These are phyloP conservation scores for Solanum hybrid DNA, from an alignment of 305 asterid genomes.

Conservation along the genomic window DNA sequence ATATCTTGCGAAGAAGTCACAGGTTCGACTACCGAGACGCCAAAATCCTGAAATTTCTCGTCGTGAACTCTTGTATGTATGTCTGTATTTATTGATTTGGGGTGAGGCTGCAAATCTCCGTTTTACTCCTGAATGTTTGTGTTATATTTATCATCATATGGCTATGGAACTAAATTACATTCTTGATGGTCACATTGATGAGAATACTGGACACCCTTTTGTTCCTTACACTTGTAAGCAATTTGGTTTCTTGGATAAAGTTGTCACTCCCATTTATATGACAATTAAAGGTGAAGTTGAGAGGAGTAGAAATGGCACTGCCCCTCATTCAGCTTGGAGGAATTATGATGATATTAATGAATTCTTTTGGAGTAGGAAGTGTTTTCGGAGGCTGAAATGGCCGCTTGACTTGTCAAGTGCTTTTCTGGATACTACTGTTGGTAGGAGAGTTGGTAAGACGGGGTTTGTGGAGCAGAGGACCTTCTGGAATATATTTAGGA, in stretches of 20 bases:
- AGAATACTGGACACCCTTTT: slow-evolving; percentile 48
- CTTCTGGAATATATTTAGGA: slow-evolving; percentile 86
- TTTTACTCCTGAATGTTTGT: slow-evolving; percentile 80
- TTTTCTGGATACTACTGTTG: slow-evolving; percentile 38
- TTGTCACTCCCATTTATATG: slow-evolving; percentile 59
- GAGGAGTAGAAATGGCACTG: slow-evolving; percentile 86
- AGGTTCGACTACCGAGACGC: slow-evolving; percentile 60
- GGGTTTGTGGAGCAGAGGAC: slow-evolving; percentile 98
- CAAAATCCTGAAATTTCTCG: slow-evolving; percentile 47
- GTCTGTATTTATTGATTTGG: slow-evolving; percentile 71
- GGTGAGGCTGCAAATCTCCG: slow-evolving; percentile 89
- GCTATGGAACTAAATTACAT: slow-evolving; percentile 73
- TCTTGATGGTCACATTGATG: slow-evolving; percentile 67
- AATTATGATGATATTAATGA: slow-evolving; percentile 94
- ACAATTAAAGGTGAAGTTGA: slow-evolving; percentile 64
- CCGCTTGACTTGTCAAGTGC: slow-evolving; percentile 57
- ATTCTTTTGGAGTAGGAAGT: slow-evolving; percentile 82
- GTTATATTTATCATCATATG: slow-evolving; percentile 85
- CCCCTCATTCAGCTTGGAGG: slow-evolving; percentile 98
- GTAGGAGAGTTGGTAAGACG: slow-evolving; percentile 79
- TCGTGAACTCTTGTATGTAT: slow-evolving; percentile 79
- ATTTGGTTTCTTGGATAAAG: slow-evolving; percentile 50
- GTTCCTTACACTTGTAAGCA: slow-evolving; percentile 62
- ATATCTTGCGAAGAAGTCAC: slow-evolving; percentile 55
- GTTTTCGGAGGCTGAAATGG: slow-evolving; percentile 78